Evolutionary conservation across 2,329 filamentous ascomycete genomes (phyloP), one percentile per base, ranked within the genome.

Genomic region (Clonostachys solani): DNA sequence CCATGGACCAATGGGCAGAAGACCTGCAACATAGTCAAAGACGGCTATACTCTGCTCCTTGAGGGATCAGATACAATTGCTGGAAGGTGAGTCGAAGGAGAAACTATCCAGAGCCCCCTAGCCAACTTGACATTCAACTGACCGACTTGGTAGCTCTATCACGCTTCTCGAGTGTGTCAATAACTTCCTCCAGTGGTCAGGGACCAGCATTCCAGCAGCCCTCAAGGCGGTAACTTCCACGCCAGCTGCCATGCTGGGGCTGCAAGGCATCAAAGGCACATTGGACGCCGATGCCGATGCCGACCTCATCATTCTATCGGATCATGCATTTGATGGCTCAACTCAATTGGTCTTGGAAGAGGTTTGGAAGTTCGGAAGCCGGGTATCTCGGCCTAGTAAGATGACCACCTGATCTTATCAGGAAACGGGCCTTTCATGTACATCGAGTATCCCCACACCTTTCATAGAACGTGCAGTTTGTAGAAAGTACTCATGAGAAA

Each of bases 21-120:
- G 23, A 74, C 74, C 42, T 76, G 76, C 52, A 73, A 69, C 35
- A 82, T 86, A 53, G 66, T 87, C 50, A 92, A 92, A 69, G 80
- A 78, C 44, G 90, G 91, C 1, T 72, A 82, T 0, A 76, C 85
- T 47, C 68, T 96, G 35, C 83, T 87, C 4, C 73, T 95, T 1
- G 87, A 95, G 61, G 88, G 87, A 13, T 89, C 87, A 0, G 80
- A 87, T 33, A 87, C 81, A 49, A 89, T 95, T 60, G 89, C 89
- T 13, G 89, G 87, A 53, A 87, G 83, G 83, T 77, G 62, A 75
- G 75, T 71, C 56, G 23, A 17, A 42, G 34, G 7, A 42, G 40
- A 16, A 15, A 15, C 16, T 19, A 8, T 5, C 40, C 7, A 8
- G 3, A 15, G 17, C 5, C 37, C 9, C 33, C 33, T 12, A 33